These are phyloP conservation scores for Aspergillus latus DNA, from an alignment of 2,329 filamentous ascomycete genomes.

Conservation along the genomic window DNA sequence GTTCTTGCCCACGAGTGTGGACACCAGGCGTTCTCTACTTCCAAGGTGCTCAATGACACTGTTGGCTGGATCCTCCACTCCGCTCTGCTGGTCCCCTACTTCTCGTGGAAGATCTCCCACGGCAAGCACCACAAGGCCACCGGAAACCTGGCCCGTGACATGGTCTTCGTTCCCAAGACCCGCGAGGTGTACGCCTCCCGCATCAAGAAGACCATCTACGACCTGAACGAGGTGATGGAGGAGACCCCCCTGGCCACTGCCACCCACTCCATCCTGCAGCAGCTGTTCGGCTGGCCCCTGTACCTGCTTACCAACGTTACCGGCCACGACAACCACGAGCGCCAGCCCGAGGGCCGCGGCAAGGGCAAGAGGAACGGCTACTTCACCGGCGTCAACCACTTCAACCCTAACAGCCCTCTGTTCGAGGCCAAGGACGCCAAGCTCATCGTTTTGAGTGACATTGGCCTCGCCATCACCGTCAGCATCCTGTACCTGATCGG, in stretches of 20 bases:
- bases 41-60: conserved; percentile 83
- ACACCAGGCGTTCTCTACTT: conserved; percentile 94
- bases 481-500: conserved; percentile 67
- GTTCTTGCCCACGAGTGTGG: conserved; percentile 97
- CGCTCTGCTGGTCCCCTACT: conserved; percentile 87
- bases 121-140: conserved; percentile 99
- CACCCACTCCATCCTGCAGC: conserved; percentile 72
- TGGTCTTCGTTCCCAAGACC: conserved; percentile 97
- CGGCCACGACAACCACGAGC: conserved; percentile 91
- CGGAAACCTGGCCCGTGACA: conserved; percentile 94
- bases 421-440: conserved; percentile 91
- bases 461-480: conserved; percentile 69
- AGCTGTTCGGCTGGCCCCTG: conserved; percentile 88
- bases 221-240: conserved; percentile 85
- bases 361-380: conserved; percentile 86
- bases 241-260: conserved; percentile 88
- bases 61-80: conserved; percentile 93
- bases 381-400: conserved; percentile 87
- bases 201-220: conserved; percentile 71
- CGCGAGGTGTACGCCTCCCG: conserved; percentile 76
- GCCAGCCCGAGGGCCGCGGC: conserved; percentile 88
- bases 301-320: conserved; percentile 92
- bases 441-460: conserved; percentile 79
- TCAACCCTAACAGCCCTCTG: conserved; percentile 80
- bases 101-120: conserved; percentile 99